A percentile compares a stretch with the other conserved stretches of the same genome.
Evolutionary conservation across 1,284 basidiomycete species (phyloP).

Genomic region (Retiboletus flavoniger): DNA sequence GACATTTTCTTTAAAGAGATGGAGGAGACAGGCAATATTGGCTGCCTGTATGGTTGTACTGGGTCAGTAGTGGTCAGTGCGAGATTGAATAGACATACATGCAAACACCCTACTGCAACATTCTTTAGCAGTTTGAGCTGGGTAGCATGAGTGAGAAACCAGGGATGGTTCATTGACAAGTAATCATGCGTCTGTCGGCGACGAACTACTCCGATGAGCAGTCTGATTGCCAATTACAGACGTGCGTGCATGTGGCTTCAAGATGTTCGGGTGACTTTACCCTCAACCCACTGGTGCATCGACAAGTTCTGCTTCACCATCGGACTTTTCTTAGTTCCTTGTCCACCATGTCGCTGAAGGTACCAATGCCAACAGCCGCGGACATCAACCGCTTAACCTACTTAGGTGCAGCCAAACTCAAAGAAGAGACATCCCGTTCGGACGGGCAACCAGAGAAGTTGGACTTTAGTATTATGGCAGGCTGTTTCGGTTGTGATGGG

Average conservation of each 20-base stretch:
- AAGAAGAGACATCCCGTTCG: slow-evolving; percentile 26
- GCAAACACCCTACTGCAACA: slow-evolving; percentile 27
- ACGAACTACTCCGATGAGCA: neutral
- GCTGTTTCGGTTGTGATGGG: slow-evolving; percentile 25
- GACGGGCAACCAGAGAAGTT: slow-evolving; percentile 31
- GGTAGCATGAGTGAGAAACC: slow-evolving; percentile 12
- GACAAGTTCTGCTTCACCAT: neutral
- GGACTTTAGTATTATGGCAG: slow-evolving; percentile 26
- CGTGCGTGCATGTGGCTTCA: too few relatives aligned
- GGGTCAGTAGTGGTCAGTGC: slow-evolving; percentile 1
- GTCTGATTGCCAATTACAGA: too few relatives aligned
- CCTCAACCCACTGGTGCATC: neutral
- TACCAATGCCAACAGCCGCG: slow-evolving; percentile 23
- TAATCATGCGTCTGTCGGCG: neutral
- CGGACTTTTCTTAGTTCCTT: neutral
- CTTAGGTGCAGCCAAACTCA: slow-evolving; percentile 31
- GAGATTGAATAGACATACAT: slow-evolving; percentile 24
- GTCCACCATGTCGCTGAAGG: slow-evolving; percentile 23
- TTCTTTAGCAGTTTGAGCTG: slow-evolving; percentile 21
- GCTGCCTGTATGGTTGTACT: slow-evolving; percentile 37
- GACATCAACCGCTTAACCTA: slow-evolving; percentile 33
- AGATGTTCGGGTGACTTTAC: neutral
- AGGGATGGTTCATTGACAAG: slow-evolving; percentile 19
- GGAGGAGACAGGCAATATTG: slow-evolving; percentile 53
- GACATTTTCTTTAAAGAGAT: slow-evolving; percentile 61